A percentile compares a stretch with the other conserved stretches of the same genome.
These are phyloP conservation scores for Coemansia sp. DNA, from an alignment of 192 early-diverging fungal species.

Conservation along the genomic window DNA sequence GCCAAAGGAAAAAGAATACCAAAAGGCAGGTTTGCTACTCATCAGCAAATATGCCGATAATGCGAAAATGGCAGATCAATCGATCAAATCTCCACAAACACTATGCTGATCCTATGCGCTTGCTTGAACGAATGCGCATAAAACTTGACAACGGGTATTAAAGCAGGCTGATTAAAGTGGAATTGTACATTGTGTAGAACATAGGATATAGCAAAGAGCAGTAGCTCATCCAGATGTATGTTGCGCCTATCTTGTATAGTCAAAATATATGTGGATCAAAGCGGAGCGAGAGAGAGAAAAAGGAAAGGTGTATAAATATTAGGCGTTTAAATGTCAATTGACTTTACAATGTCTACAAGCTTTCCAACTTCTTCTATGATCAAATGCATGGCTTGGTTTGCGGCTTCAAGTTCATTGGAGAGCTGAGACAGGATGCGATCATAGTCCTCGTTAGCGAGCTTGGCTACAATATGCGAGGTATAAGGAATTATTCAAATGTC, in stretches of 20 bases:
- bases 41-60: background rate
- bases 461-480: constrained; percentile 20
- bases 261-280: background rate
- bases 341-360: constrained; percentile 48
- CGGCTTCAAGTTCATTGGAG: constrained; percentile 42
- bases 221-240: background rate
- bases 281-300: background rate
- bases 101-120: background rate
- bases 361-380: constrained; percentile 48
- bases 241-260: background rate
- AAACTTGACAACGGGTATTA: background rate
- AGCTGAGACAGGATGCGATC: constrained; percentile 33
- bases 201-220: background rate
- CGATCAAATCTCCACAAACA: background rate
- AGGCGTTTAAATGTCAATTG: constrained; percentile 25
- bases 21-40: background rate
- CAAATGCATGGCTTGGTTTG: constrained; percentile 33
- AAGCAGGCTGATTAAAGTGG: background rate
- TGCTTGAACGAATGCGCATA: background rate
- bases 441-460: constrained; percentile 23
- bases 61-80: background rate
- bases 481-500: background rate
- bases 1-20: background rate
- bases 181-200: background rate
- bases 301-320: background rate